Conservation (phyloP, 495 filamentous ascomycete species). For the Penicillium parvum region DNA sequence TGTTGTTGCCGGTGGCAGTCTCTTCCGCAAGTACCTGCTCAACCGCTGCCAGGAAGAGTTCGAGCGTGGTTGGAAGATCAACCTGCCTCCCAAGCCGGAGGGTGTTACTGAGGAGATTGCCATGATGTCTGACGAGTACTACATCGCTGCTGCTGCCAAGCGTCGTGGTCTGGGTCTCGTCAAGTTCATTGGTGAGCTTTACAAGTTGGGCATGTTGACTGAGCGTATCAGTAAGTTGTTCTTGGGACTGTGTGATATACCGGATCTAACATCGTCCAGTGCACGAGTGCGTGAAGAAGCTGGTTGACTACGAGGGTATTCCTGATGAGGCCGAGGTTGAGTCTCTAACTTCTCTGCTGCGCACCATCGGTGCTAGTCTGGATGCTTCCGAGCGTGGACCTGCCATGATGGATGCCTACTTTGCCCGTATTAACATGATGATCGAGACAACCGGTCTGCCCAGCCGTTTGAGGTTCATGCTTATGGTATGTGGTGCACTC, state of each 20-base stretch:
- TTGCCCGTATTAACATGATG: slow-evolving; percentile 76
- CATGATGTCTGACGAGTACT: slow-evolving; percentile 96
- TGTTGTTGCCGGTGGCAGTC: slow-evolving; percentile 81
- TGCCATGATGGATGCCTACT: slow-evolving; percentile 90
- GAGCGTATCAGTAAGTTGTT: slow-evolving; percentile 48
- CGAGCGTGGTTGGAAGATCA: slow-evolving; percentile 95
- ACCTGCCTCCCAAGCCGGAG: slow-evolving; percentile 77
- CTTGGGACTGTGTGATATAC: too few species aligned
- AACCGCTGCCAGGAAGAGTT: slow-evolving; percentile 99
- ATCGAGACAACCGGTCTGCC: slow-evolving; percentile 71
- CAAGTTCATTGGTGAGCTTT: slow-evolving; percentile 98
- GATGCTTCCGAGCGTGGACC: slow-evolving; percentile 76
- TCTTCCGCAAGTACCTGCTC: slow-evolving; percentile 98
- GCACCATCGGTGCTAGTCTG: slow-evolving; percentile 83
- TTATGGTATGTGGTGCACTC: slow-evolving; percentile 56
- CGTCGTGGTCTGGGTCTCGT: slow-evolving; percentile 94
- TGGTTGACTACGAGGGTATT: slow-evolving; percentile 89
- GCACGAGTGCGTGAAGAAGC: slow-evolving; percentile 97
- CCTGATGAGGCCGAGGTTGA: slow-evolving; percentile 96
- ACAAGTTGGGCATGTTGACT: slow-evolving; percentile 97
- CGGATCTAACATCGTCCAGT: slow-evolving; percentile 34
- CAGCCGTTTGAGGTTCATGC: slow-evolving; percentile 89
- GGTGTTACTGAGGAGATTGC: slow-evolving; percentile 66
- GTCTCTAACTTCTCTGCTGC: slow-evolving; percentile 85
- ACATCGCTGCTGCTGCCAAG: slow-evolving; percentile 92